Conservation (phyloP, 2,329 filamentous ascomycete genomes). For the Cladosporium austrohemisphaericum region DNA sequence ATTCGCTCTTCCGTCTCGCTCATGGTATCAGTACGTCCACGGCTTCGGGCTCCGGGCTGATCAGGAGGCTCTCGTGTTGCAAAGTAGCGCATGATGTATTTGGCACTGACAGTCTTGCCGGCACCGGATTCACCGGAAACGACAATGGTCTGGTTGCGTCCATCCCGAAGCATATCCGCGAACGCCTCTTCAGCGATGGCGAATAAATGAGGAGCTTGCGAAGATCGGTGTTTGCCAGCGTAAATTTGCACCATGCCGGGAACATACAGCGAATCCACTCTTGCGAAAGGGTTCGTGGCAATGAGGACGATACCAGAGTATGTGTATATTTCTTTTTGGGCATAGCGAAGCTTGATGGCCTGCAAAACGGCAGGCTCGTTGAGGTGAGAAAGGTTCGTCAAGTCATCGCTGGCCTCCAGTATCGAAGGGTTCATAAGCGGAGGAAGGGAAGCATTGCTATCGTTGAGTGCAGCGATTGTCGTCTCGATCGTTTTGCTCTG, state of each 20-base stretch:
- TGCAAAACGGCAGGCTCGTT: conserved; percentile 98
- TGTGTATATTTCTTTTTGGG: conserved; percentile 99
- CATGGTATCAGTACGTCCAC: conserved; percentile 74
- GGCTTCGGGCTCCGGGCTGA: conserved; percentile 72
- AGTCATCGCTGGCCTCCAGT: conserved; percentile 96
- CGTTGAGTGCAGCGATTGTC: conserved; percentile 69
- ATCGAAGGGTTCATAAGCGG: conserved; percentile 97
- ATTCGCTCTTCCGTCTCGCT: conserved; percentile 99
- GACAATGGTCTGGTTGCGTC: conserved; percentile 95
- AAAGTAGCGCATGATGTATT: conserved; percentile 99
- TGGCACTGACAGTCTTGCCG: conserved; percentile 97
- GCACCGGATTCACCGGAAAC: conserved; percentile 99
- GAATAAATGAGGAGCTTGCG: conserved; percentile 95
- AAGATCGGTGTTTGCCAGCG: conserved; percentile 91
- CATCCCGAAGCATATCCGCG: conserved; percentile 95
- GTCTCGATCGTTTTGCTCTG: conserved; percentile 79
- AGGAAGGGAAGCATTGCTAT: conserved; percentile 73
- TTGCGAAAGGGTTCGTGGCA: conserved; percentile 94
- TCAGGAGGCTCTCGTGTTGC: conserved; percentile 93
- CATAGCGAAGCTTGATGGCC: conserved; percentile 93
- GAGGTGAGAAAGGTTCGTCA: conserved; percentile 94
- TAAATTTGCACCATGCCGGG: conserved; percentile 99
- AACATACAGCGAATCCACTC: conserved; percentile 96
- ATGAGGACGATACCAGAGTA: conserved; percentile 99
- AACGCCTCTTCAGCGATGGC: conserved; percentile 98